Evolutionary conservation across 345 rosid genomes (phyloP).

Genomic region (Euclidium syriacum): DNA sequence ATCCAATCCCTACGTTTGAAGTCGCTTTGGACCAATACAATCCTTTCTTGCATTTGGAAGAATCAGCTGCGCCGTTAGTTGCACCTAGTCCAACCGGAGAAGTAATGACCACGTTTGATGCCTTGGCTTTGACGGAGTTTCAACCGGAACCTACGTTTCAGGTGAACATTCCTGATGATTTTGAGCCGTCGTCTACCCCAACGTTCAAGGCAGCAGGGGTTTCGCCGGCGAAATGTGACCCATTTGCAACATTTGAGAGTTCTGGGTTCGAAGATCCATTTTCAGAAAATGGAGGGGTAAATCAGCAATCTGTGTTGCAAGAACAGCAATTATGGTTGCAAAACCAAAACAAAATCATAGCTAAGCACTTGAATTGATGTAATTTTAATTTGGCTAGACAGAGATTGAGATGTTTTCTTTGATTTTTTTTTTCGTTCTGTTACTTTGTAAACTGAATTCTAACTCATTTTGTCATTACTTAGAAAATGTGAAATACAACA

Average conservation of each 20-base stretch:
- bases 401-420: conserved; percentile 16
- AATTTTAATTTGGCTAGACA: conserved; percentile 2
- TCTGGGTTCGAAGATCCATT: conserved; percentile 21
- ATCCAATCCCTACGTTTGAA: conserved; percentile 14
- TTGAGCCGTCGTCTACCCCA: conserved; percentile 27
- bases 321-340: conserved; percentile 71
- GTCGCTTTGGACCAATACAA: conserved; percentile 28
- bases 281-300: conserved; percentile 20
- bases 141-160: conserved; percentile 48
- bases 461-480: conserved; percentile 5
- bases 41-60: conserved; percentile 54
- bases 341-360: conserved; percentile 66
- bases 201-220: conserved; percentile 13
- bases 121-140: conserved; percentile 27
- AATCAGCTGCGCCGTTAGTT: conserved; percentile 5
- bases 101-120: neutral
- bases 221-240: conserved; percentile 35
- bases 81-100: neutral
- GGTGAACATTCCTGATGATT: conserved; percentile 28
- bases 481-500: conserved; percentile 16
- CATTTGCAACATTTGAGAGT: conserved; percentile 40
- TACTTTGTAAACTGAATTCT: conserved; percentile 6
- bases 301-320: conserved; percentile 38
- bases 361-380: conserved; percentile 44
- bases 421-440: neutral